phyloP scores from a whole-genome alignment of 139 green algal species.

The Micractinium sp. region DNA sequence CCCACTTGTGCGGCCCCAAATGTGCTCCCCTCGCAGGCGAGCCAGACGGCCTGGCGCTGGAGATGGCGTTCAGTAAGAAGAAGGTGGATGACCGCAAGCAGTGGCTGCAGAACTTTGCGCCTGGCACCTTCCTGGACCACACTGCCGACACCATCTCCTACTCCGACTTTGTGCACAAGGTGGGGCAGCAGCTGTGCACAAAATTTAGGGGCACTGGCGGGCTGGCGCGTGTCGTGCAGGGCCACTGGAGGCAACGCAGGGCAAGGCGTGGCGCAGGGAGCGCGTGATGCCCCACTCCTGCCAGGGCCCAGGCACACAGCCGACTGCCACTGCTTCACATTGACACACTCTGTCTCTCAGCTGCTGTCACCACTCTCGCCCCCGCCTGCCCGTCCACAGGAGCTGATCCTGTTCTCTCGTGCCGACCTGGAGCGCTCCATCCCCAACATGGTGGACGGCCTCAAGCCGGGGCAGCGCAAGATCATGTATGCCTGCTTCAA shows the following conservation, averaged over 20 bases:
- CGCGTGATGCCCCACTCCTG: too few relatives aligned
- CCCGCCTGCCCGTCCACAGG: slow-evolving; percentile 47
- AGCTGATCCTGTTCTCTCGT: slow-evolving; percentile 94
- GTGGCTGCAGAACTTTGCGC: slow-evolving; percentile 87
- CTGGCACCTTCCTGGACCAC: slow-evolving; percentile 96
- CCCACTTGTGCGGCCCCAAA: not conserved
- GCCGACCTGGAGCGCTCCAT: slow-evolving; percentile 98
- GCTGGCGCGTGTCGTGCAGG: too few relatives aligned
- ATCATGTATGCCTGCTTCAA: slow-evolving; percentile 99
- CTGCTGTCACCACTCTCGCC: not conserved
- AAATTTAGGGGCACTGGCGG: not conserved
- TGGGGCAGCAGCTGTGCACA: not conserved
- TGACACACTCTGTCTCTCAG: not conserved
- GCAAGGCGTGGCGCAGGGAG: too few relatives aligned
- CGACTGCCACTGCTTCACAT: not conserved
- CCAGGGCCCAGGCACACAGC: not conserved
- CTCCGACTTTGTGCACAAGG: slow-evolving; percentile 96
- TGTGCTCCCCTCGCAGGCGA: slow-evolving; percentile 57
- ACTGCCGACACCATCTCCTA: slow-evolving; percentile 84
- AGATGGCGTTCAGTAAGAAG: slow-evolving; percentile 99
- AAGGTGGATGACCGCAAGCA: slow-evolving; percentile 96
- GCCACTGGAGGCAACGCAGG: too few relatives aligned
- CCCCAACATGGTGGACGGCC: slow-evolving; percentile 93
- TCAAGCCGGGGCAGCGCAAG: slow-evolving; percentile 99
- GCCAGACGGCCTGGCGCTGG: slow-evolving; percentile 83